phyloP scores from a whole-genome alignment of 2,329 filamentous ascomycete genomes.

The Bisporella sp. region DNA sequence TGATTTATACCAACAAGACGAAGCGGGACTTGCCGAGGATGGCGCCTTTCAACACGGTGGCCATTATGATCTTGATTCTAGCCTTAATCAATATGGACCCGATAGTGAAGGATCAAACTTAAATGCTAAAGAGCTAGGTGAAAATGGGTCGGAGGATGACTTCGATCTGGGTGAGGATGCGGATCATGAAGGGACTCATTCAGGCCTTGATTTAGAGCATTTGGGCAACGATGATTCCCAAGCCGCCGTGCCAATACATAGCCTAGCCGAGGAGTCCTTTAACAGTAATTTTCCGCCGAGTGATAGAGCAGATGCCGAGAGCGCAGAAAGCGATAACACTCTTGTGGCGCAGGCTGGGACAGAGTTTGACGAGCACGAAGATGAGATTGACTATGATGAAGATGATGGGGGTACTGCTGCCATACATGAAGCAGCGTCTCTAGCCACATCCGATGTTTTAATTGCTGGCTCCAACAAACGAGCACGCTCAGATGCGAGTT shows the following conservation, averaged over 20 bases:
- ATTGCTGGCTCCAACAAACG: not conserved
- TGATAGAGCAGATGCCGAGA: constrained; percentile 11
- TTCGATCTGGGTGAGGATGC: constrained; percentile 9
- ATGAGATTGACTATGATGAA: constrained; percentile 26
- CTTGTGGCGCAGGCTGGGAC: constrained; percentile 12
- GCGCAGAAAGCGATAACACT: constrained; percentile 24
- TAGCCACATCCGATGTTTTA: not conserved
- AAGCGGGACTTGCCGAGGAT: too few relatives aligned
- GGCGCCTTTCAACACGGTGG: too few relatives aligned
- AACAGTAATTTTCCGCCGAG: not conserved
- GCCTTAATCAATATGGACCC: too few relatives aligned
- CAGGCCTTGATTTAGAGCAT: not conserved
- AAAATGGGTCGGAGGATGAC: not conserved
- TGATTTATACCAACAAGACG: too few relatives aligned
- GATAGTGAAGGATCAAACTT: too few relatives aligned
- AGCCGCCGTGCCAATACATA: not conserved
- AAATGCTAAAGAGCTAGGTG: too few relatives aligned
- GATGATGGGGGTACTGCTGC: constrained; percentile 9
- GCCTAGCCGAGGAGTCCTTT: constrained; percentile 2
- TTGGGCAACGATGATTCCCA: not conserved
- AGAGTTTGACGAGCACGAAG: constrained; percentile 15
- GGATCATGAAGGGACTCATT: not conserved
- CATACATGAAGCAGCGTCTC: not conserved
- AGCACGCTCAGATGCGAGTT: not conserved
- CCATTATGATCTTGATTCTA: too few relatives aligned